These are phyloP conservation scores for Coniochaeta sp. DNA, from an alignment of 2,329 filamentous ascomycete species.

Conservation along the genomic window DNA sequence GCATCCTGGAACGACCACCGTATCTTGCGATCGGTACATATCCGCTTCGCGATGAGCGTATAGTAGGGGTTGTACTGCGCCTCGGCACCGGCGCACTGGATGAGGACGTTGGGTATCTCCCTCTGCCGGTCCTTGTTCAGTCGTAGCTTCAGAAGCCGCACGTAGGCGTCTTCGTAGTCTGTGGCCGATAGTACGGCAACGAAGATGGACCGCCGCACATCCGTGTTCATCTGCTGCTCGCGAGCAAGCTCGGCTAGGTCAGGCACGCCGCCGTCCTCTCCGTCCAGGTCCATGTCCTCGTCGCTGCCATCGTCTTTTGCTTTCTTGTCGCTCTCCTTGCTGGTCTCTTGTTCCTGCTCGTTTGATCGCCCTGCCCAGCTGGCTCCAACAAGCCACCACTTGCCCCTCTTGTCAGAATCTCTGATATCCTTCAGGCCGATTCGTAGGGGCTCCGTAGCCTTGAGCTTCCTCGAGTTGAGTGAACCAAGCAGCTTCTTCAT, in stretches of 20 bases:
- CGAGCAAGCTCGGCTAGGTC: slow-evolving; percentile 69
- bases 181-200: slow-evolving; percentile 79
- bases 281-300: slow-evolving; percentile 14
- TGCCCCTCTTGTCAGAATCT: slow-evolving; percentile 77
- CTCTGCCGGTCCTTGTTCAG: slow-evolving; percentile 80
- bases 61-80: slow-evolving; percentile 89
- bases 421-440: slow-evolving; percentile 77
- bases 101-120: slow-evolving; percentile 79
- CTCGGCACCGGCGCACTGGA: slow-evolving; percentile 82
- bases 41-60: slow-evolving; percentile 69
- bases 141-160: slow-evolving; percentile 71
- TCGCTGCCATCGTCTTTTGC: slow-evolving; percentile 30
- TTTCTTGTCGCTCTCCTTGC: neutral
- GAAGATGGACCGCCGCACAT: slow-evolving; percentile 85
- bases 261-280: slow-evolving; percentile 45
- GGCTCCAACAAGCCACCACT: slow-evolving; percentile 98
- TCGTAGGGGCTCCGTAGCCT: slow-evolving; percentile 72
- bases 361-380: slow-evolving; percentile 58
- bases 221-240: slow-evolving; percentile 79
- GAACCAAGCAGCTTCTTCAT: slow-evolving; percentile 86
- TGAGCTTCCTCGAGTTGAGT: slow-evolving; percentile 59
- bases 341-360: slow-evolving; percentile 6
- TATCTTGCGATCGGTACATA: slow-evolving; percentile 69
- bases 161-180: slow-evolving; percentile 76
- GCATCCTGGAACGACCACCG: slow-evolving; percentile 82